Conservation (phyloP, 352 stramenopile species). For the Globisporangium cystogenes region DNA sequence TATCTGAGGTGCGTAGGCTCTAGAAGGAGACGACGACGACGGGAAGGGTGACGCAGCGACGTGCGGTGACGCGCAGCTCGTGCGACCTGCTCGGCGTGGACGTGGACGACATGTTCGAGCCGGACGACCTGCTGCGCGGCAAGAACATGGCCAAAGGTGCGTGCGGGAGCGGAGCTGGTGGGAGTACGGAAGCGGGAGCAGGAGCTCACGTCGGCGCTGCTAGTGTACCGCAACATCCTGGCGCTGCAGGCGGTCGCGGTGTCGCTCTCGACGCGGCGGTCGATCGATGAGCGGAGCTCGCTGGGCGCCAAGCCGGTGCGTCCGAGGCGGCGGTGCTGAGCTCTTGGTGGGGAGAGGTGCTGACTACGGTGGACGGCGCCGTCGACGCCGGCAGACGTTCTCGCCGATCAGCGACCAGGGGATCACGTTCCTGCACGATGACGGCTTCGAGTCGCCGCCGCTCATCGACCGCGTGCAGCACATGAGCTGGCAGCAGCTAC, state of each 20-base stretch:
- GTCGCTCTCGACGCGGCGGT: constrained; percentile 67
- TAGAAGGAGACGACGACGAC: background rate
- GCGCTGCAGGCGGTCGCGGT: constrained; percentile 66
- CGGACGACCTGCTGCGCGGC: constrained; percentile 58
- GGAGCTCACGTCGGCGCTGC: background rate
- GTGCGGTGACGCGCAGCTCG: constrained; percentile 25
- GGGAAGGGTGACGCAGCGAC: background rate
- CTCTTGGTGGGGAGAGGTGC: no score
- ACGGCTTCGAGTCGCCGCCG: constrained; percentile 37
- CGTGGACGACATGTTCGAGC: constrained; percentile 55
- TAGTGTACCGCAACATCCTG: constrained; percentile 81
- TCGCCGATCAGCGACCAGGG: constrained; percentile 38
- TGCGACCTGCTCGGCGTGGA: constrained; percentile 63
- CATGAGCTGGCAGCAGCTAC: constrained; percentile 50
- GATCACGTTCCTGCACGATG: constrained; percentile 30
- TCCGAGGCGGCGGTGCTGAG: background rate
- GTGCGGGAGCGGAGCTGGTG: constrained; percentile 13
- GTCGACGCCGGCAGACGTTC: constrained; percentile 25
- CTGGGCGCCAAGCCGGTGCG: constrained; percentile 25
- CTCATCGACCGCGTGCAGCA: constrained; percentile 45
- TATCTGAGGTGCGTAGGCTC: constrained; percentile 49
- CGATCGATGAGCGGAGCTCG: constrained; percentile 74
- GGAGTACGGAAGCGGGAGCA: no score
- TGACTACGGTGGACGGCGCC: no score
- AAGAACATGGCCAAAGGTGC: constrained; percentile 67